Base-by-base conservation (phyloP, 768 basidiomycete species). In the Mycena vitilis region DNA sequence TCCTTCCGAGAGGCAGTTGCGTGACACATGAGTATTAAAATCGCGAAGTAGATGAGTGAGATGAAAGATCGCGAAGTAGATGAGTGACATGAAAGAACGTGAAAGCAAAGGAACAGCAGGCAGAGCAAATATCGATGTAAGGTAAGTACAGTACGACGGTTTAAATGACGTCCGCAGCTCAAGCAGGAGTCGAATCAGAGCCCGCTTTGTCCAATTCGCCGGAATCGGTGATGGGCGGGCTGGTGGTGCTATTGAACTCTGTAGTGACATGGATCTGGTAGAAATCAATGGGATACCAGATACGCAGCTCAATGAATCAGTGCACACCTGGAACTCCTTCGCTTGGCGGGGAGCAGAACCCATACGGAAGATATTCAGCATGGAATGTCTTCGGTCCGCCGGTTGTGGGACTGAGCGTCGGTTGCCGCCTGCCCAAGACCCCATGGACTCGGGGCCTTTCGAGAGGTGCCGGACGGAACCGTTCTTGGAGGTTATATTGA, bases 161-260 rank as follows among this genome's bases (percentile, higher is more conserved):
- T 30, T 30, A 30, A 30, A 30, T 30, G 30, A 30, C 30, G 30
- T 30, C 30, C 30, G 30, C 30, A 30, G 30, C 30, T 2, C 30
- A 30, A 30, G 30, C 30, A 4, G 42, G 44, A 8, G 45, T 45
- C 6, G 55, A 45, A 8, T 45, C 36, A 16, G 62, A 34, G 12
- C 42, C 62, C 69, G 42, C 54, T 52, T 44, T 71, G 69, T 61
- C 70, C 61, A 20, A 13, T 42, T 58, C 44, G 13, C 40, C 37
- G 12, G 18, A 52, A 63, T 52, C 40, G 23, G 55, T 52, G 6
- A 30, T 36, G 7, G 63, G 47, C 10, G 63, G 63, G 30, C 63
- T 65, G 42, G 56, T 65, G 63, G 36, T 65, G 55, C 55, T 65
- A 23, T 65, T 48, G 56, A 65, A 58, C 56, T 65, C 63, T 13